Base-by-base conservation (phyloP, 2,329 filamentous ascomycete species). In the Tolypocladium ophioglossoides region DNA sequence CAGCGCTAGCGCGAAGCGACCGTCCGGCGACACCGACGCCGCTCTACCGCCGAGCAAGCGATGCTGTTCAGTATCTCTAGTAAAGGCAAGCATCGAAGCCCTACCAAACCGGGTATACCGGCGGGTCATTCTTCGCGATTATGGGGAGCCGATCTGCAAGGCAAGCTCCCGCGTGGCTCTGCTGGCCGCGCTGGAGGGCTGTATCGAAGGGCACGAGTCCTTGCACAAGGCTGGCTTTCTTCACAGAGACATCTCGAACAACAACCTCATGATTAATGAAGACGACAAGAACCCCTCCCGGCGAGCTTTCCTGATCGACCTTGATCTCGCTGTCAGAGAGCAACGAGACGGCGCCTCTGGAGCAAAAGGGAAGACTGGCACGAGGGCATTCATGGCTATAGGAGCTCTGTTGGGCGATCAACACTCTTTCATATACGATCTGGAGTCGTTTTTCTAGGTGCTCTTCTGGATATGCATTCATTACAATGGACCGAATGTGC, bases 351-450 rank as follows among this genome's bases (percentile, higher is more conserved):
- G 49, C 16, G 56, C 62, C 34, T 73, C 65, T 1, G 70, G 70
- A n/a, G n/a, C n/a, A n/a, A 55, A 60, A 52, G 66, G 68, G 3
- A 75, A 71, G 62, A 74, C 69, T 9, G 69, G 72, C 18, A 76
- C 70, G 16, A 65, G 63, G 59, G 70, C 68, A n/a, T 76, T 76
- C 56, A 76, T 76, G 66, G 72, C 70, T 16, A 75, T 76, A 52
- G 68, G 72, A 0, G 64, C 64, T 5, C 69, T 77, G 50, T 53
- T 68, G 18, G 68, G 66, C 40, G 56, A 27, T 3, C 3, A 68
- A 39, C 68, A 77, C 59, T 72, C 66, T 2, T 74, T 73, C 35
- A 74, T 75, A n/a, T n/a, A n/a, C n/a, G n/a, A n/a, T n/a, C n/a
- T n/a, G n/a, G n/a, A n/a, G n/a, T n/a, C n/a, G n/a, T n/a, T n/a